Conservation (phyloP, 2,329 filamentous ascomycete genomes). For the Arthrinium phaeospermum region DNA sequence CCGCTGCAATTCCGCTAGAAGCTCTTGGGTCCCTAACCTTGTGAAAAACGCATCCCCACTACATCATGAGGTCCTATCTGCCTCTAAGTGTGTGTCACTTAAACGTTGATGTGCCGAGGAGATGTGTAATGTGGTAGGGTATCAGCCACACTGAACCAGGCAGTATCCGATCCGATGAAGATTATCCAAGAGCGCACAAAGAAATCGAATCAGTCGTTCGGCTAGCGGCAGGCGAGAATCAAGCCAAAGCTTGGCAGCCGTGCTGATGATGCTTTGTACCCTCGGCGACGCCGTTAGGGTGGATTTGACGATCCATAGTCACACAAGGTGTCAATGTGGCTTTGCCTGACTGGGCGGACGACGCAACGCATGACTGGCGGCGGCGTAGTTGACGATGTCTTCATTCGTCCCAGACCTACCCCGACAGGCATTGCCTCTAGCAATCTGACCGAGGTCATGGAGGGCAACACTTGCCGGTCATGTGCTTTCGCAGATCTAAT, state of each 20-base stretch:
- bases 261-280: neutral
- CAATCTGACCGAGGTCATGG: neutral
- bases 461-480: neutral
- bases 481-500: neutral
- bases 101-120: neutral
- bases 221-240: neutral
- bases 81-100: neutral
- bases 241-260: neutral
- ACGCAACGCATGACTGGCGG: neutral
- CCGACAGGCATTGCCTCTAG: neutral
- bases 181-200: neutral
- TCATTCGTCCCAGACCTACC: neutral
- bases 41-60: neutral
- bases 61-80: neutral
- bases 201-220: neutral
- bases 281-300: neutral
- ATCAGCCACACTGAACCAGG: neutral
- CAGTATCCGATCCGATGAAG: neutral
- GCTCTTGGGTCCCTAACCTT: neutral
- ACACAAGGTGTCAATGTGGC: neutral
- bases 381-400: neutral
- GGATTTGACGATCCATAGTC: neutral
- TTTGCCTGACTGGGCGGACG: neutral
- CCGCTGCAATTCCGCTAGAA: neutral
- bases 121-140: neutral